Percentiles rank a stretch among this genome's conserved stretches.
Conservation (phyloP, 495 filamentous ascomycete genomes). For the Neurospora sp. region DNA sequence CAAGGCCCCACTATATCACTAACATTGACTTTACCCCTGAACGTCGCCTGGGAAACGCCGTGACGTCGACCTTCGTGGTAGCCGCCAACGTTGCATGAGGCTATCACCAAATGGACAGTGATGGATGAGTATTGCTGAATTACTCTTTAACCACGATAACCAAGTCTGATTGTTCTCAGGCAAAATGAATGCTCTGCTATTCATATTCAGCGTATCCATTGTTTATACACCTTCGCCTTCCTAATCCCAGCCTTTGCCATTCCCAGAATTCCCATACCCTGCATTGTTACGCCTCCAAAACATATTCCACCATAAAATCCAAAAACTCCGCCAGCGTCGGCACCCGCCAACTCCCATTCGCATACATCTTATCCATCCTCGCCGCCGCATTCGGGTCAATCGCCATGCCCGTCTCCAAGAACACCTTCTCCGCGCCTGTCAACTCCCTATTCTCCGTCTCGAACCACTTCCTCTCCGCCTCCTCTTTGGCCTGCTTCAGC, state of each 20-base stretch:
- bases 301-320: slow-evolving; percentile 33
- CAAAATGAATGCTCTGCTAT: neutral
- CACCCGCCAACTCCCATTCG: slow-evolving; percentile 14
- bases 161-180: neutral
- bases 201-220: neutral
- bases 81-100: neutral
- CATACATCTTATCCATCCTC: slow-evolving; percentile 18
- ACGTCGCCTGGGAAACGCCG: neutral
- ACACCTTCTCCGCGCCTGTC: slow-evolving; percentile 36
- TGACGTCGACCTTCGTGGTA: neutral
- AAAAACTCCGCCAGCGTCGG: slow-evolving; percentile 35
- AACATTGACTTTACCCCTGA: neutral
- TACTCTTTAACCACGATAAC: too few species aligned
- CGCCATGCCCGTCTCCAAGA: slow-evolving; percentile 32
- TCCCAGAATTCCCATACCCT: neutral
- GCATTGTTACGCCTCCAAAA: slow-evolving; percentile 23
- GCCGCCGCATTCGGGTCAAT: slow-evolving; percentile 9
- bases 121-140: neutral
- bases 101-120: neutral
- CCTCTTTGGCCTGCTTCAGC: slow-evolving; percentile 61
- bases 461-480: slow-evolving; percentile 75
- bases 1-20: neutral
- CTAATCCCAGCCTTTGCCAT: neutral
- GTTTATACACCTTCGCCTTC: neutral
- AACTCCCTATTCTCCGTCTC: slow-evolving; percentile 49